These are phyloP conservation scores for Eleusine indica DNA, from an alignment of 176 grass and related monocot species.

Conservation along the genomic window DNA sequence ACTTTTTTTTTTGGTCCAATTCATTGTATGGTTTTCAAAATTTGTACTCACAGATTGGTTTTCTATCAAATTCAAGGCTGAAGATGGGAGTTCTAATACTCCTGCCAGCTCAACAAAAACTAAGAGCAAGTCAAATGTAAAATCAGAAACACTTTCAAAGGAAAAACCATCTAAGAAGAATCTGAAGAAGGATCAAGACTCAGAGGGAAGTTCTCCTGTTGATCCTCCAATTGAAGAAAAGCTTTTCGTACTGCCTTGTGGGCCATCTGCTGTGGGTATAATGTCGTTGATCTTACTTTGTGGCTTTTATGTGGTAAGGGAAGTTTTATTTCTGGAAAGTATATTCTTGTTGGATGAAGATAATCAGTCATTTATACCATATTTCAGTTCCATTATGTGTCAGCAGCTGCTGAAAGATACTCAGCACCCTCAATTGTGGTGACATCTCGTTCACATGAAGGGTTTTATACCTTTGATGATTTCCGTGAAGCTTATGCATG, in stretches of 20 bases:
- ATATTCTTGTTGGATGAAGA: background rate
- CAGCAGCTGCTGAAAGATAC: conserved; percentile 95
- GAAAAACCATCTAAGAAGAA: conserved; percentile 88
- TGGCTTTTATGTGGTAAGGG: conserved; percentile 94
- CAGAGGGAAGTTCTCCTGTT: conserved; percentile 44
- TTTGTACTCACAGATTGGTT: conserved; percentile 31
- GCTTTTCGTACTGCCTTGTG: conserved; percentile 74
- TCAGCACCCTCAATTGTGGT: conserved; percentile 95
- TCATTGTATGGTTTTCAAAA: background rate
- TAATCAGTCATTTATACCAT: conserved; percentile 6
- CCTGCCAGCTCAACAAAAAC: conserved; percentile 40
- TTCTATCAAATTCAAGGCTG: conserved; percentile 60
- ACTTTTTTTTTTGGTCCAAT: conserved; percentile 12
- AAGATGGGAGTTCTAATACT: conserved; percentile 49
- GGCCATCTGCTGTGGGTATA: conserved; percentile 69
- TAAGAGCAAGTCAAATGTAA: conserved; percentile 50
- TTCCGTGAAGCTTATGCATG: conserved; percentile 99
- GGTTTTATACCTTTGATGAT: conserved; percentile 98
- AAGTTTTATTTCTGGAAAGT: conserved; percentile 5
- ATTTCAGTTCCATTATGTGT: conserved; percentile 97
- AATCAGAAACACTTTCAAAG: conserved; percentile 67
- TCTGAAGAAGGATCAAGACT: conserved; percentile 78
- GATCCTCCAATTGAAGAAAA: conserved; percentile 59
- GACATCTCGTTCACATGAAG: conserved; percentile 84
- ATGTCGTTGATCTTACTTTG: conserved; percentile 70